Percentiles rank a stretch among this genome's conserved stretches.
phyloP scores from a whole-genome alignment of 2,329 filamentous ascomycete species.

The Stemphylium lycopersici region DNA sequence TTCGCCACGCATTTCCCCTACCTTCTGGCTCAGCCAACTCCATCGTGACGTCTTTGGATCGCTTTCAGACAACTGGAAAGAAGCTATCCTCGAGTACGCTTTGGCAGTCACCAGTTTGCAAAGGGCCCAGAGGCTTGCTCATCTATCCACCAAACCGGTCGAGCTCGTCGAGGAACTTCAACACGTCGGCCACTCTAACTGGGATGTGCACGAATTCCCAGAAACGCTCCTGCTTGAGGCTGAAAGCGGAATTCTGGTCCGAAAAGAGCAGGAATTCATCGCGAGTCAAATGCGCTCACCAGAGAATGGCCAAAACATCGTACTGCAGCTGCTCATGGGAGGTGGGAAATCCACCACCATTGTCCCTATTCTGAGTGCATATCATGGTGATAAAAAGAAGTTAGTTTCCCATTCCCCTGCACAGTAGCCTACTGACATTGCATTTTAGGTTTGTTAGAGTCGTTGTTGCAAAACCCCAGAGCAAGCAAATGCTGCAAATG shows the following conservation, averaged over 20 bases:
- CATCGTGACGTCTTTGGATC: conserved; percentile 20
- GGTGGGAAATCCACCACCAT: conserved; percentile 43
- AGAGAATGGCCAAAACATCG: conserved; percentile 26
- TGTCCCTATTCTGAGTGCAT: conserved; percentile 37
- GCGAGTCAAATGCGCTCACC: conserved; percentile 60
- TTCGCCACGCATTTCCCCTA: conserved; percentile 28
- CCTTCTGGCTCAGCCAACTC: conserved; percentile 35
- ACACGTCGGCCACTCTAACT: conserved; percentile 63
- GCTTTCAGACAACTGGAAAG: conserved; percentile 31
- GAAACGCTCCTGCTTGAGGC: conserved; percentile 70
- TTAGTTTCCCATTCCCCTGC: conserved; percentile 12
- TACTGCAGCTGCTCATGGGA: conserved; percentile 47
- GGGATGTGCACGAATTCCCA: conserved; percentile 59
- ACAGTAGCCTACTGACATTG: neutral
- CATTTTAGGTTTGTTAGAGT: conserved; percentile 59
- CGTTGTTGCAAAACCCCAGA: conserved; percentile 66
- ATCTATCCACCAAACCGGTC: conserved; percentile 11
- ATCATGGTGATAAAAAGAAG: conserved; percentile 57
- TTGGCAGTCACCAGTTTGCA: conserved; percentile 37
- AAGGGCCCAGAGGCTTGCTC: conserved; percentile 35
- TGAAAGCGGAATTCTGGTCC: conserved; percentile 67
- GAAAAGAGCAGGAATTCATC: conserved; percentile 64
- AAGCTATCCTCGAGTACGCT: conserved; percentile 30
- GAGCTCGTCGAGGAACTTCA: conserved; percentile 45
- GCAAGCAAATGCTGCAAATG: conserved; percentile 65